Percentiles rank a stretch among this genome's conserved stretches.
Evolutionary conservation across 1,284 basidiomycete genomes (phyloP).

Genomic region (Cutaneotrichosporon curvatum): DNA sequence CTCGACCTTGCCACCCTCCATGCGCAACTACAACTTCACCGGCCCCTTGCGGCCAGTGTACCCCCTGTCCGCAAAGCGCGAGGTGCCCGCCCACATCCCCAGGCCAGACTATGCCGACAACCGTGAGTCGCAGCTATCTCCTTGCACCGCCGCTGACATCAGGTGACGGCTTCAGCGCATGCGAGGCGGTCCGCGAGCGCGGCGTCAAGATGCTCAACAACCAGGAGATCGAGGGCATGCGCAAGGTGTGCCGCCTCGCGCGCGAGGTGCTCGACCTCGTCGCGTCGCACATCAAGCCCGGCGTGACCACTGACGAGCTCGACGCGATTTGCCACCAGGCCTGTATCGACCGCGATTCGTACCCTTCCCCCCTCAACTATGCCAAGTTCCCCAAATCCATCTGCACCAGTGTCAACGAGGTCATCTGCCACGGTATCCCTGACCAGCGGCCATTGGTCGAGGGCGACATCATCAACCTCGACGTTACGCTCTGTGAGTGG

Average conservation of each 20-base stretch:
- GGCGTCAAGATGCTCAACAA: constrained; percentile 36
- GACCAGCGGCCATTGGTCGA: constrained; percentile 77
- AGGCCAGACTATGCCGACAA: constrained; percentile 47
- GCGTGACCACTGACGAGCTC: constrained; percentile 90
- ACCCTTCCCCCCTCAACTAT: constrained; percentile 93
- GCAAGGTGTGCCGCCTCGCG: constrained; percentile 59
- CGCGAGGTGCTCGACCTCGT: constrained; percentile 88
- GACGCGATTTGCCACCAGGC: constrained; percentile 95
- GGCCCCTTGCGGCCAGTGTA: constrained; percentile 45
- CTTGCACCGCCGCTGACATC: neutral
- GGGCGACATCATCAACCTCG: constrained; percentile 91
- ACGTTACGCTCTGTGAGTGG: constrained; percentile 50
- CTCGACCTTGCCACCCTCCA: constrained; percentile 36
- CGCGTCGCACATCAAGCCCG: constrained; percentile 74
- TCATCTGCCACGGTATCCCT: constrained; percentile 94
- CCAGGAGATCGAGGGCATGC: constrained; percentile 46
- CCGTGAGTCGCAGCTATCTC: constrained; percentile 26
- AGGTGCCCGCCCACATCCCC: constrained; percentile 40
- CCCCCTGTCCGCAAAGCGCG: constrained; percentile 39
- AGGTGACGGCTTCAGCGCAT: constrained; percentile 35
- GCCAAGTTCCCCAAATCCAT: constrained; percentile 89
- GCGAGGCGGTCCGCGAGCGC: constrained; percentile 36
- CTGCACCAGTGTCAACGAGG: constrained; percentile 93
- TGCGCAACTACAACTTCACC: constrained; percentile 43
- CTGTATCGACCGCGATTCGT: constrained; percentile 81